phyloP scores from a whole-genome alignment of 2,329 filamentous ascomycete species.

The Aureobasidium sp. region DNA sequence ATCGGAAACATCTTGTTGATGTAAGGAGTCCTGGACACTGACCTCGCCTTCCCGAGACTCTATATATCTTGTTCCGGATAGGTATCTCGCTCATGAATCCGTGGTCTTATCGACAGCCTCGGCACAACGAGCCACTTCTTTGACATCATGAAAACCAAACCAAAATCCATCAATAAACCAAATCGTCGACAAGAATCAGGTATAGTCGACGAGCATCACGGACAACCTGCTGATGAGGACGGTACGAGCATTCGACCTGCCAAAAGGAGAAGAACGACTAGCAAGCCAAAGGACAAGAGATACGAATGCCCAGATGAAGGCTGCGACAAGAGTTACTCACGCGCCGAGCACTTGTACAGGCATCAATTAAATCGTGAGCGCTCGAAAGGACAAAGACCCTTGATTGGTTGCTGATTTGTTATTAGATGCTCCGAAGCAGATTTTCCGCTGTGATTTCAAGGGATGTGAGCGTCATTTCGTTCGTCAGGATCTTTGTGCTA shows the following conservation, averaged over 20 bases:
- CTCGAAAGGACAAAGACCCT: too few species aligned
- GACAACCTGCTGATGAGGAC: not conserved
- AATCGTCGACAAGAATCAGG: not conserved
- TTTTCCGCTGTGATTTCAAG: constrained; percentile 93
- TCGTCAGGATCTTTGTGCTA: constrained; percentile 90
- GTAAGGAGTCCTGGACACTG: not conserved
- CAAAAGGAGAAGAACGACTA: constrained; percentile 2
- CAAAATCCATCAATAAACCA: not conserved
- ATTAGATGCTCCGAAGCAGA: constrained; percentile 90
- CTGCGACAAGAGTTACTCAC: constrained; percentile 96
- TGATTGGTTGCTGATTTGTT: not conserved
- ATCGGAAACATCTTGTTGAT: too few species aligned
- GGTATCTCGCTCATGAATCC: not conserved
- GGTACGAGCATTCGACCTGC: not conserved
- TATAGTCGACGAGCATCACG: not conserved
- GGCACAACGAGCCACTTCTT: not conserved
- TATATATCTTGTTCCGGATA: not conserved
- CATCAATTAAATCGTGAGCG: constrained; percentile 94
- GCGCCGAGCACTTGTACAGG: constrained; percentile 96
- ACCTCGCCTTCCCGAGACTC: not conserved
- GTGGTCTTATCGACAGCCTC: not conserved
- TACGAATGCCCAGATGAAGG: constrained; percentile 79
- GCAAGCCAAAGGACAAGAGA: constrained; percentile 67
- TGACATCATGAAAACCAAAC: constrained; percentile 2
- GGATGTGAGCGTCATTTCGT: constrained; percentile 94